These are phyloP conservation scores for Alloascoidea africana DNA, from an alignment of 805 yeast species.

Conservation along the genomic window DNA sequence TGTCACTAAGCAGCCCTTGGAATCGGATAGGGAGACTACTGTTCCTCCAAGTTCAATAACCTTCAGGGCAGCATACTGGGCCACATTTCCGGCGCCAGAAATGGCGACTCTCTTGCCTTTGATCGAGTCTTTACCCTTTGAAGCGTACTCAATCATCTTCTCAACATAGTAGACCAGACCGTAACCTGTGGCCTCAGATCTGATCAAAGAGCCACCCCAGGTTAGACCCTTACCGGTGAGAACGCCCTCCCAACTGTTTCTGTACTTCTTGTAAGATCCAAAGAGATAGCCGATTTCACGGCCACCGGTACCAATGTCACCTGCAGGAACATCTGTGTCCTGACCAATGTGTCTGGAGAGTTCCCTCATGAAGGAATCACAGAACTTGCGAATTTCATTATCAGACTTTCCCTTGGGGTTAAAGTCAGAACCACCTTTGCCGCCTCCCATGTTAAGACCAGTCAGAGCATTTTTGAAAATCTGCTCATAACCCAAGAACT, in stretches of 20 bases:
- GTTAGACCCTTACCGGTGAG: constrained; percentile 94
- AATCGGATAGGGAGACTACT: constrained; percentile 89
- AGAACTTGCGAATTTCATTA: constrained; percentile 91
- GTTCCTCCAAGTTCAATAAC: constrained; percentile 93
- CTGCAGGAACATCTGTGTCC: constrained; percentile 98
- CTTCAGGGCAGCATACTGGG: constrained; percentile 97
- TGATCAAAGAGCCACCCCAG: constrained; percentile 98
- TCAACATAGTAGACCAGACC: constrained; percentile 95
- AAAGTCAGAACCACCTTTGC: constrained; percentile 98
- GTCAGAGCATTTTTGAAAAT: constrained; percentile 96
- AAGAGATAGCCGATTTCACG: constrained; percentile 89
- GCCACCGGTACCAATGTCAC: constrained; percentile 98
- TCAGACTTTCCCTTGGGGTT: constrained; percentile 93
- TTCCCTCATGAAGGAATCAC: constrained; percentile 91
- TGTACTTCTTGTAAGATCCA: constrained; percentile 90
- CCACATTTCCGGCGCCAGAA: constrained; percentile 98
- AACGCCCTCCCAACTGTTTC: constrained; percentile 92
- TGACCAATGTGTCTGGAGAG: constrained; percentile 92
- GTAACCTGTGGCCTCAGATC: constrained; percentile 99
- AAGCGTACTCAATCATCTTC: constrained; percentile 91
- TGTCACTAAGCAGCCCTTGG: constrained; percentile 53
- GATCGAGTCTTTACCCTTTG: constrained; percentile 79
- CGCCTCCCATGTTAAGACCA: constrained; percentile 97
- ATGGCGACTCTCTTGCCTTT: constrained; percentile 90
- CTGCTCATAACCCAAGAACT: constrained; percentile 96